phyloP scores from a whole-genome alignment of 768 basidiomycete species.

The Brasilioporus rufonigricans region DNA sequence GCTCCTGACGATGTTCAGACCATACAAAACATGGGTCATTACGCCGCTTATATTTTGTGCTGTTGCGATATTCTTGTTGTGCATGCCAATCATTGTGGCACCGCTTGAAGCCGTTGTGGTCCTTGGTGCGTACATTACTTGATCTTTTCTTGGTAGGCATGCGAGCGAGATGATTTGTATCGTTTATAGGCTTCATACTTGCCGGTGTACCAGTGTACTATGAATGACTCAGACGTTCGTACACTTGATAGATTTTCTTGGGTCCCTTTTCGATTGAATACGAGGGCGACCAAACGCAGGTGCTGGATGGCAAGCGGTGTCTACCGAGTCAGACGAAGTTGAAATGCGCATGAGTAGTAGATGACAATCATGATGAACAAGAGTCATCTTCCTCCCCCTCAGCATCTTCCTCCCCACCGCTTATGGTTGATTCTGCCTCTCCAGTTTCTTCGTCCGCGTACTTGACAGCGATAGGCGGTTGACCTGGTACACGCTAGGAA shows the following conservation, averaged over 20 bases:
- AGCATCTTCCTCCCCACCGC: constrained; percentile 2
- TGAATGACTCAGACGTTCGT: no score
- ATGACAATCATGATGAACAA: background rate
- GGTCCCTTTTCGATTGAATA: constrained; percentile 44
- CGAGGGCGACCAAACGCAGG: constrained; percentile 51
- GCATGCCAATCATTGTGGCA: constrained; percentile 93
- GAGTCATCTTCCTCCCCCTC: constrained; percentile 6
- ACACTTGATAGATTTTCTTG: constrained; percentile 48
- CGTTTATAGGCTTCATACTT: constrained; percentile 63
- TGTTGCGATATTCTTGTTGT: constrained; percentile 60
- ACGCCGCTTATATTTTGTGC: constrained; percentile 90
- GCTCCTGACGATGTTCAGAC: constrained; percentile 44
- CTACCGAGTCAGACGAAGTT: constrained; percentile 63
- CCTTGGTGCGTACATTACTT: constrained; percentile 71
- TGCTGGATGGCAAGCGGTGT: constrained; percentile 76
- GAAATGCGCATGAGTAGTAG: constrained; percentile 43
- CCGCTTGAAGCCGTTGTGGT: constrained; percentile 86
- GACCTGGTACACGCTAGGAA: constrained; percentile 26
- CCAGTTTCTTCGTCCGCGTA: constrained; percentile 4
- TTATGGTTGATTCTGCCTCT: background rate
- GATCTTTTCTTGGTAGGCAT: no score
- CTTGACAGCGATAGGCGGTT: constrained; percentile 25
- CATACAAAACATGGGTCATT: constrained; percentile 88
- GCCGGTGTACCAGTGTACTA: constrained; percentile 77
- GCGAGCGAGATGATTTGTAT: background rate